Conservation (phyloP, 768 basidiomycete genomes). For the Podaxis mareebaensis region DNA sequence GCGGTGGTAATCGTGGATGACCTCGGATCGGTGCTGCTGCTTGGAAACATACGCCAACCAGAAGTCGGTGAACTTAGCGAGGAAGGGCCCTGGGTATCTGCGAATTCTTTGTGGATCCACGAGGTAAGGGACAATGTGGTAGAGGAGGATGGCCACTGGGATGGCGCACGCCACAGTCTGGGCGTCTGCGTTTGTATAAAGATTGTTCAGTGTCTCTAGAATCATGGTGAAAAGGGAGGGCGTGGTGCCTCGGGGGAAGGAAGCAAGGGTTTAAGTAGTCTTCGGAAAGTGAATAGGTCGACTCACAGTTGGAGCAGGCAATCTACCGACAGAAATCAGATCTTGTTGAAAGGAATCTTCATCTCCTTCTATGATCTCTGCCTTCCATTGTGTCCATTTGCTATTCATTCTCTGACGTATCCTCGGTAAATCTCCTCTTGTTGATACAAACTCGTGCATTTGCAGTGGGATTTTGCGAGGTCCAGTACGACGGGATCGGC, state of each 20-base stretch:
- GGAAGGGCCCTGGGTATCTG: conserved; percentile 63
- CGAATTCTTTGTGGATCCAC: conserved; percentile 59
- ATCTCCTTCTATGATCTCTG: not conserved
- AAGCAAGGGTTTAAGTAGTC: conserved; percentile 7
- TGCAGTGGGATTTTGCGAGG: not conserved
- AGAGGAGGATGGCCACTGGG: conserved; percentile 32
- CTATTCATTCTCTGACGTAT: not conserved
- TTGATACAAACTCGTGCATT: not conserved
- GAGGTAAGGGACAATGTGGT: conserved; percentile 51
- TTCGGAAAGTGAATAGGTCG: not conserved
- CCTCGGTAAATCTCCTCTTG: not conserved
- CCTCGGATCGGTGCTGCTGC: conserved; percentile 70
- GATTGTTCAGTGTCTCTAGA: not conserved
- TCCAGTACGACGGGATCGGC: not conserved
- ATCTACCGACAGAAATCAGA: conserved; percentile 4
- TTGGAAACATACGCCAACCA: conserved; percentile 71
- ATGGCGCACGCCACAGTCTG: conserved; percentile 13
- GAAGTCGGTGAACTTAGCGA: conserved; percentile 69
- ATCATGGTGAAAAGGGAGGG: conserved; percentile 5
- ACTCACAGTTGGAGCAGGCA: not conserved
- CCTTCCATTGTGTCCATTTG: not conserved
- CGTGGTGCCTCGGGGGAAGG: not conserved
- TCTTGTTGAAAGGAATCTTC: not conserved
- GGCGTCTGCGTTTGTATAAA: not conserved
- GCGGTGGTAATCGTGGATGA: conserved; percentile 70